Conservation (phyloP, 177 flowering plant species). For the Vitis hybrid region DNA sequence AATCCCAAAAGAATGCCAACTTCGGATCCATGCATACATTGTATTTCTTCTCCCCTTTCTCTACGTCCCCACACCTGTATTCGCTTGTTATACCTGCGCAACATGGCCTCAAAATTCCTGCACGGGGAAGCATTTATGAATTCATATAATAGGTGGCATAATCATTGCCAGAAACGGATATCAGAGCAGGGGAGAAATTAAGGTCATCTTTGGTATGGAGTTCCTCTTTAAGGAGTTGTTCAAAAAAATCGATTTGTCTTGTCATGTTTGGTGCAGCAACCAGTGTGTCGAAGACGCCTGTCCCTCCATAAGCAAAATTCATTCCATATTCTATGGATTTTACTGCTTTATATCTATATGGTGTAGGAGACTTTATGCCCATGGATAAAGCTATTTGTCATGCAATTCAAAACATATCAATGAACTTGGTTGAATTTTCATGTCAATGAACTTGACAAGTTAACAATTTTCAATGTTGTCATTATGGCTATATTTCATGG, state of each 20-base stretch:
- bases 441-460: too few relatives aligned
- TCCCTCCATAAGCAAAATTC: slow-evolving; percentile 74
- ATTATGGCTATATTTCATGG: too few relatives aligned
- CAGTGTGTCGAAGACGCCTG: slow-evolving; percentile 59
- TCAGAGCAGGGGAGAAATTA: slow-evolving; percentile 41
- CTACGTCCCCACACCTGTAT: slow-evolving; percentile 22
- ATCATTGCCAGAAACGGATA: slow-evolving; percentile 64
- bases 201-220: slow-evolving; percentile 26
- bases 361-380: slow-evolving; percentile 45
- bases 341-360: slow-evolving; percentile 30
- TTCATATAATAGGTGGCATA: slow-evolving; percentile 14
- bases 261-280: slow-evolving; percentile 54
- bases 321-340: slow-evolving; percentile 34
- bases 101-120: slow-evolving; percentile 29
- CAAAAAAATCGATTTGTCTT: slow-evolving; percentile 50
- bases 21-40: slow-evolving; percentile 21
- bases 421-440: too few relatives aligned
- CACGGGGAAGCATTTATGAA: not conserved
- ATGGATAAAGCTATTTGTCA: slow-evolving; percentile 40
- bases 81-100: slow-evolving; percentile 17
- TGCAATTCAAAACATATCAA: not conserved
- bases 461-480: too few relatives aligned
- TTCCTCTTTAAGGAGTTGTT: slow-evolving; percentile 31
- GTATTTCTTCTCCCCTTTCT: slow-evolving; percentile 25
- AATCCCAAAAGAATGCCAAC: slow-evolving; percentile 32